Evolutionary conservation across 345 rosid genomes (phyloP), one percentile per base, ranked within the genome.

Genomic region (Cardamine occulta): DNA sequence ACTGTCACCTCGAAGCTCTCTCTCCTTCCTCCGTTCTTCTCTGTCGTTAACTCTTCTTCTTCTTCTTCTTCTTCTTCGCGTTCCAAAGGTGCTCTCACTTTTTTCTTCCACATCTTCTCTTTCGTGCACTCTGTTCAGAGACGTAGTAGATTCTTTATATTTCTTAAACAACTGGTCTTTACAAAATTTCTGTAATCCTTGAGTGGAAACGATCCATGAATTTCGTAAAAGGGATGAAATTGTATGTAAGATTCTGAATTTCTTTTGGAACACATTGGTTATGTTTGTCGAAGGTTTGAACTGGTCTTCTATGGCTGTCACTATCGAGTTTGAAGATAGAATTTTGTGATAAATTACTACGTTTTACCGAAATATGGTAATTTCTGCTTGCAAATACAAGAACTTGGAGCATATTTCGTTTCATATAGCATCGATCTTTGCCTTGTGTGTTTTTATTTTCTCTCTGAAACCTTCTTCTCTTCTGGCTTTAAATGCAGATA

Each of bases 81-180:
- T 26, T 80, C 91, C 1, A 77, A 86, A 76, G 92, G 89, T 86
- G 49, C 68, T 73, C 68, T 73, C 44, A 59, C 8, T 72, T 59
- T 66, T 3, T 53, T 54, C 70, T 53, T 42, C 49, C 35, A 40
- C 29, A 15, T 35, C 49, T 23, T 31, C 19, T 77, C 28, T 77
- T 14, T 63, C 2, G 51, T 29, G 60, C 21, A 23, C 14, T 75
- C 63, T 61, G 39, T 55, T 23, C 31, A 62, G 29, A 55, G 15
- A 45, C 24, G 52, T 32, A 15, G 3, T 52, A 23, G 70, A 54
- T 73, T 66, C 78, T 53, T 45, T 49, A 58, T 4, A 21, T 73
- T 73, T 60, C 18, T 19, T n/a, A 2, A 37, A 77, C 28, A 21
- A 56, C 18, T 32, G 59, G 2, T 47, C 55, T 70, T 76, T 59